Evolutionary conservation across 129 eudicot species (phyloP).

Genomic region (Saposhnikovia divaricata): DNA sequence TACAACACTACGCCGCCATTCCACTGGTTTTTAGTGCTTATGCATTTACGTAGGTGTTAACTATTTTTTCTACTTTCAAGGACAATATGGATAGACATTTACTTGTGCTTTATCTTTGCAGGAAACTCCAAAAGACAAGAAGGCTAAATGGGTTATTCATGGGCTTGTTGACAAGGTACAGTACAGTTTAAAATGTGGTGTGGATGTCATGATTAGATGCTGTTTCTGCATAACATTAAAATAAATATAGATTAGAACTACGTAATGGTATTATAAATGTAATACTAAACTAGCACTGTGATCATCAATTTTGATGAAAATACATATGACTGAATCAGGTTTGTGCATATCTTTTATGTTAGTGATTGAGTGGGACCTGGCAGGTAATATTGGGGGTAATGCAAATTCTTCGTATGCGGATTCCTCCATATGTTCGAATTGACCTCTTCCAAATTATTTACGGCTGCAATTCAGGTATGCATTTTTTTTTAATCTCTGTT

Average conservation of each 20-base stretch:
- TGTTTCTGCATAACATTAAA: neutral
- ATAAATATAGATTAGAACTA: neutral
- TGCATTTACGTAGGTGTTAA: neutral
- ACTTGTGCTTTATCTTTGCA: slow-evolving; percentile 16
- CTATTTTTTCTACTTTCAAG: neutral
- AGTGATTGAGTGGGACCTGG: slow-evolving; percentile 2
- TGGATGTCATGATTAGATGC: neutral
- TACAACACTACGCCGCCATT: too few relatives aligned
- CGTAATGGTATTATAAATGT: neutral
- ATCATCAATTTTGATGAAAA: neutral
- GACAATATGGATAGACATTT: neutral
- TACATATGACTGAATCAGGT: neutral
- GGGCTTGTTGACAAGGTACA: slow-evolving; percentile 71
- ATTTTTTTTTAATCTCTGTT: neutral
- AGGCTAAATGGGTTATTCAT: slow-evolving; percentile 58
- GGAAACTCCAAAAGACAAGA: slow-evolving; percentile 75
- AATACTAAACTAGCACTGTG: slow-evolving; percentile 9
- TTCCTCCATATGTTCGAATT: slow-evolving; percentile 64
- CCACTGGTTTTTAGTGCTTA: neutral
- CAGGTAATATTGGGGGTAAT: slow-evolving; percentile 61
- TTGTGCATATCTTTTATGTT: neutral
- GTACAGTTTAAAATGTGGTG: neutral
- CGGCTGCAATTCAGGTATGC: slow-evolving; percentile 37
- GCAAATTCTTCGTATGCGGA: slow-evolving; percentile 41
- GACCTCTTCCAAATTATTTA: slow-evolving; percentile 53